Evolutionary conservation across 176 grass and related monocot species (phyloP).

Genomic region (Eleusine indica): DNA sequence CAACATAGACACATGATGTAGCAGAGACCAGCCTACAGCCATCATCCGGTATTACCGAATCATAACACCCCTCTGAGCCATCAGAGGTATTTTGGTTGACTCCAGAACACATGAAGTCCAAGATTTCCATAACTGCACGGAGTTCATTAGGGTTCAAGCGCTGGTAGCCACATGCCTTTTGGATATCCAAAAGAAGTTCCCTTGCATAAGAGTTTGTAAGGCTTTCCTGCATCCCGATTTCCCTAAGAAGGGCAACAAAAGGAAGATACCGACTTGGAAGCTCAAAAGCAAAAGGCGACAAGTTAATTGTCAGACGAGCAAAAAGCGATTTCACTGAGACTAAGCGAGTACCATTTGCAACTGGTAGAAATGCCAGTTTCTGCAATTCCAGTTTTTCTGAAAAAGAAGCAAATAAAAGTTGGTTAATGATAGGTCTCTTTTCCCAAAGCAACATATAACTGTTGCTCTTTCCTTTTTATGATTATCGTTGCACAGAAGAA

Average conservation of each 20-base stretch:
- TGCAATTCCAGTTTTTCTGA: slow-evolving; percentile 84
- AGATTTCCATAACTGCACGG: slow-evolving; percentile 83
- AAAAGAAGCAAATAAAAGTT: slow-evolving; percentile 31
- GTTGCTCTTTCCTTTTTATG: neutral
- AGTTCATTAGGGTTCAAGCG: slow-evolving; percentile 97
- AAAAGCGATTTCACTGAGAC: slow-evolving; percentile 88
- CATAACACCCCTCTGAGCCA: slow-evolving; percentile 53
- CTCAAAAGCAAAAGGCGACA: slow-evolving; percentile 98
- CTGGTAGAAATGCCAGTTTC: slow-evolving; percentile 89
- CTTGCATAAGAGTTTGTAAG: slow-evolving; percentile 82
- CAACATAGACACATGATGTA: slow-evolving; percentile 90
- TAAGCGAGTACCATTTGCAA: slow-evolving; percentile 95
- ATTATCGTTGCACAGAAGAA: slow-evolving; percentile 22
- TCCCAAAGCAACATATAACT: slow-evolving; percentile 20
- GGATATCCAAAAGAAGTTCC: slow-evolving; percentile 82
- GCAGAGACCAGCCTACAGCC: slow-evolving; percentile 93
- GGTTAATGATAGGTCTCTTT: slow-evolving; percentile 10
- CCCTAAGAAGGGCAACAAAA: slow-evolving; percentile 83
- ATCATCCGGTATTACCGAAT: slow-evolving; percentile 93
- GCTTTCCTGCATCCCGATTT: slow-evolving; percentile 85
- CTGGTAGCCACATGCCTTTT: slow-evolving; percentile 95
- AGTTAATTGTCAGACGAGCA: slow-evolving; percentile 80
- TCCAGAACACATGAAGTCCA: slow-evolving; percentile 84
- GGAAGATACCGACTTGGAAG: slow-evolving; percentile 80
- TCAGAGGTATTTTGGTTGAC: slow-evolving; percentile 51